Percentiles rank a stretch among this genome's conserved stretches.
Conservation (phyloP, 768 basidiomycete genomes). For the Suillus decipiens region DNA sequence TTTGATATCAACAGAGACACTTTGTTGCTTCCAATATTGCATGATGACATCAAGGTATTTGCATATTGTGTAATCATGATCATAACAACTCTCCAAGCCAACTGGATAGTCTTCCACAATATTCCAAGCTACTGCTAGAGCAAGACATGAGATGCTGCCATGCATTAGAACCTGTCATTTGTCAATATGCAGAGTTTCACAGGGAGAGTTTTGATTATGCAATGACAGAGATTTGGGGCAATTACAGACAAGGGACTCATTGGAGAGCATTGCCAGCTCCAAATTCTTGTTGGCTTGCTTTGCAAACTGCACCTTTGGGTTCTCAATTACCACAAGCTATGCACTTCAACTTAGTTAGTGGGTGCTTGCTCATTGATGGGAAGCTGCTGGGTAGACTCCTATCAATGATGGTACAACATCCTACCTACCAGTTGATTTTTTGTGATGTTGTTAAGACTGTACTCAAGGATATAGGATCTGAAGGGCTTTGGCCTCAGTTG, state of each 20-base stretch:
- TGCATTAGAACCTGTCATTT: constrained; percentile 20
- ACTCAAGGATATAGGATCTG: too few relatives aligned
- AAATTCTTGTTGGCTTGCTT: constrained; percentile 27
- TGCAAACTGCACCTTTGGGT: constrained; percentile 15
- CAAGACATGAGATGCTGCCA: constrained; percentile 34
- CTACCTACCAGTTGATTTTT: constrained; percentile 25
- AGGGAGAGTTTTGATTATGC: constrained; percentile 23
- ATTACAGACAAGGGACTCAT: constrained; percentile 24
- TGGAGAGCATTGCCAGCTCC: constrained; percentile 20
- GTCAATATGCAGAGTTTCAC: constrained; percentile 1
- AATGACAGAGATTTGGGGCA: constrained; percentile 22
- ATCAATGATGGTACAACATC: constrained; percentile 17
- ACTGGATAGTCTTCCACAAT: constrained; percentile 6
- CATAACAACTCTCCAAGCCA: constrained; percentile 26
- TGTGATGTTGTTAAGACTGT: constrained; percentile 3
- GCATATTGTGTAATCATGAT: constrained; percentile 29
- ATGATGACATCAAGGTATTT: constrained; percentile 26
- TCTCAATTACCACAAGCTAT: constrained; percentile 24
- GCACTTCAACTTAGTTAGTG: constrained; percentile 26
- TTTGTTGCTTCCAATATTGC: constrained; percentile 17
- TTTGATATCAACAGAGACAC: constrained; percentile 27
- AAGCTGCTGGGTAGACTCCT: constrained; percentile 30
- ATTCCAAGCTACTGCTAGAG: constrained; percentile 25
- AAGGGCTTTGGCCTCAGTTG: too few relatives aligned
- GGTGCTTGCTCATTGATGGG: constrained; percentile 30